phyloP scores from a whole-genome alignment of 192 early-diverging fungal species.

The Diversispora epigaea region DNA sequence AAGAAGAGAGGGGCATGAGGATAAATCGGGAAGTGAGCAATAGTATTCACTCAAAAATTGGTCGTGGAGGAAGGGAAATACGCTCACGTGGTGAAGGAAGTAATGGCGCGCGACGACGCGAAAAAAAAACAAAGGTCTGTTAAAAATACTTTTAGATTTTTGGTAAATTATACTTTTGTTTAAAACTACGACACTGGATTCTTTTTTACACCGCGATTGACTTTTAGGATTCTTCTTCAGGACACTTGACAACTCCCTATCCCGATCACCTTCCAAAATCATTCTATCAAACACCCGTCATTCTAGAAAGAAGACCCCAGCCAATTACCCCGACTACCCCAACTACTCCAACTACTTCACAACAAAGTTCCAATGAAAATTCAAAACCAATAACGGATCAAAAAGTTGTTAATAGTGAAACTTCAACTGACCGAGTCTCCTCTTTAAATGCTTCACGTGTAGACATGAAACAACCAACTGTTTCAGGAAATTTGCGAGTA shows the following conservation, averaged over 20 bases:
- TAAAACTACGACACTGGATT: not conserved
- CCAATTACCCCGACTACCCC: not conserved
- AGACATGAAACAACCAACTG: not conserved
- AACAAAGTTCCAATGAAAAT: not conserved
- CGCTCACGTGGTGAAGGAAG: constrained; percentile 24
- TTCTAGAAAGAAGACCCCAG: constrained; percentile 23
- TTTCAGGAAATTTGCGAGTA: not conserved
- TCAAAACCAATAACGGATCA: not conserved
- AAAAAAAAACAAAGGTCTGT: constrained; percentile 17
- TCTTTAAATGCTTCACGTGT: not conserved
- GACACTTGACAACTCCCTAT: constrained; percentile 20
- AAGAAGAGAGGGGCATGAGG: constrained; percentile 9
- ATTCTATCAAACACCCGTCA: constrained; percentile 32
- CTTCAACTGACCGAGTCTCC: not conserved
- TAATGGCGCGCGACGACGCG: constrained; percentile 22
- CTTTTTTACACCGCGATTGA: not conserved
- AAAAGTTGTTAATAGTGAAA: not conserved
- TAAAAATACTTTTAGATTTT: not conserved
- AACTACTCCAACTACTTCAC: not conserved
- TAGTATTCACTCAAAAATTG: not conserved
- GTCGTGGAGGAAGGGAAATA: constrained; percentile 12
- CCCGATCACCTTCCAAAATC: constrained; percentile 25
- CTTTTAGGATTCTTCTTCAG: constrained; percentile 11
- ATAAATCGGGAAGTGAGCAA: not conserved
- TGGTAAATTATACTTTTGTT: not conserved